Evolutionary conservation across 2,329 filamentous ascomycete species (phyloP), one percentile per base, ranked within the genome.

Genomic region (Colletotrichum nymphaeae): DNA sequence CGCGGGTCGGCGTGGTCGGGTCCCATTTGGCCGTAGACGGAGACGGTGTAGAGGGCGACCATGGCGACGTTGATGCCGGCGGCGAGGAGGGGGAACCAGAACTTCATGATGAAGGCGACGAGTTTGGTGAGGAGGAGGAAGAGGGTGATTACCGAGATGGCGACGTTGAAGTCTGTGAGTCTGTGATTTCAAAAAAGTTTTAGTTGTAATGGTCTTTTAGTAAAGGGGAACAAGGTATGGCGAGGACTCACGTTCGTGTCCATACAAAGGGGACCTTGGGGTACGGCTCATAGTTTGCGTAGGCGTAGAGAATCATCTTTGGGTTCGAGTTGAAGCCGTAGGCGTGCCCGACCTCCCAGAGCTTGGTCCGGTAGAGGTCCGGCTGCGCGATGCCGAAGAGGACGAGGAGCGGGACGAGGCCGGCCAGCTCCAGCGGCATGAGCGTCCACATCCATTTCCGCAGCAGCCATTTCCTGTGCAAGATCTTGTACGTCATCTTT

Each of bases 291-390:
- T 94, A 89, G 79, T 95, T 95, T 64, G 93, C 93, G 78, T 93
- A 92, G 42, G 92, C 92, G 81, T 94, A 95, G 42, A 95, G 82
- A 22, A 94, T 85, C 78, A 92, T 89, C 74, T 84, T 88, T 16
- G 94, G 93, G 77, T 91, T 91, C 74, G 93, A 95, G 83, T 95
- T 95, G 86, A 93, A 93, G 74, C 90, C 89, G 79, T 93, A 86
- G 67, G 92, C 87, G 73, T 86, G 90, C 75, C 94, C 94, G 77
- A 95, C 90, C 79, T 88, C 85, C 94, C 94, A 96, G 78, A 95
- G 84, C 76, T 88, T 89, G 9, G 91, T 92, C 59, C 93, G 90
- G 81, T 92, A 95, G 67, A 92, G 86, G 80, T 95, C 89, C 19
- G 93, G 93, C 76, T 93, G 91, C 42, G 93, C 89, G 78, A 95